Percentiles rank a stretch among this genome's conserved stretches.
These are phyloP conservation scores for Ocimum tenuiflorum DNA, from an alignment of 257 asterid species.

Conservation along the genomic window DNA sequence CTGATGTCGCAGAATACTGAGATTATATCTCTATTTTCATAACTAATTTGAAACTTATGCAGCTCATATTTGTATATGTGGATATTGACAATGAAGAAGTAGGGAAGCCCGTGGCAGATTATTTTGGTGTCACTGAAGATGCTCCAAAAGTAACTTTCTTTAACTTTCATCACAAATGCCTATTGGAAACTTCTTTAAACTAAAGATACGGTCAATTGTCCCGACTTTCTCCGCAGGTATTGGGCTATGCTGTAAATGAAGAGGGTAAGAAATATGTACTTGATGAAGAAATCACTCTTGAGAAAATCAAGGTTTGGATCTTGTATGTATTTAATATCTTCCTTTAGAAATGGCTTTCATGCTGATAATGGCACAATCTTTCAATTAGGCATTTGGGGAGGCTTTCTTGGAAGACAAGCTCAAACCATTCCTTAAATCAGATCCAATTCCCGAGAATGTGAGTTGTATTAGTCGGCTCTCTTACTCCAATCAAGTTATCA, in stretches of 20 bases:
- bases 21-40: neutral
- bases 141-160: slow-evolving; percentile 50
- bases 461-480: slow-evolving; percentile 25
- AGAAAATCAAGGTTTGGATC: slow-evolving; percentile 58
- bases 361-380: neutral
- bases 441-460: slow-evolving; percentile 75
- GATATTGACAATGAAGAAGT: slow-evolving; percentile 68
- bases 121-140: slow-evolving; percentile 70
- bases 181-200: neutral
- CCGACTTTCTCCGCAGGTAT: slow-evolving; percentile 37
- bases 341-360: neutral
- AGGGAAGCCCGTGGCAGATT: slow-evolving; percentile 85
- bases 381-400: slow-evolving; percentile 58
- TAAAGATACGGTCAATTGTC: slow-evolving; percentile 12
- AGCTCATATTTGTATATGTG: slow-evolving; percentile 72
- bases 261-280: slow-evolving; percentile 52
- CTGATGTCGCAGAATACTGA: neutral
- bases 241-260: slow-evolving; percentile 59
- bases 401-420: slow-evolving; percentile 66
- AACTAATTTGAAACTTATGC: slow-evolving; percentile 23
- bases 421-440: slow-evolving; percentile 79
- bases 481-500: slow-evolving; percentile 2
- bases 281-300: slow-evolving; percentile 53
- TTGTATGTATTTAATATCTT: slow-evolving; percentile 3
- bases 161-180: slow-evolving; percentile 17